Conservation (phyloP, 495 filamentous ascomycete species). For the Letharia lupina region DNA sequence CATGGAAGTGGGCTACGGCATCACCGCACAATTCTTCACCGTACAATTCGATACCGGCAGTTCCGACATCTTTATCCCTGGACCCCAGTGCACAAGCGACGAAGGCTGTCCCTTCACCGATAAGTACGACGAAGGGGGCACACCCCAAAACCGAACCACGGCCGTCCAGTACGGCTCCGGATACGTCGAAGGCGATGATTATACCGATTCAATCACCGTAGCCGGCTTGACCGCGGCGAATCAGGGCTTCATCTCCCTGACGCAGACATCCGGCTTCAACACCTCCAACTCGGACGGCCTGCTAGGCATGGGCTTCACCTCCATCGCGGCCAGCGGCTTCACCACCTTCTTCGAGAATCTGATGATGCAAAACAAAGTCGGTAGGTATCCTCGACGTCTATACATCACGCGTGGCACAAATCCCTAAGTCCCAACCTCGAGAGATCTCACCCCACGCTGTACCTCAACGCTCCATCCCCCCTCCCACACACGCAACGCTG, state of each 20-base stretch:
- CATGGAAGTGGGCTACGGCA: background rate
- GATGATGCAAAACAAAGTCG: background rate
- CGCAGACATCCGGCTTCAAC: background rate
- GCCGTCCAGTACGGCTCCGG: background rate
- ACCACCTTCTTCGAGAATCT: background rate
- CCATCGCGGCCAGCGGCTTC: background rate
- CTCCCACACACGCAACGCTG: background rate
- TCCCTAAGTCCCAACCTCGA: too few species aligned
- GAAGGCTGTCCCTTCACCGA: background rate
- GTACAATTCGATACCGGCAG: constrained; percentile 2
- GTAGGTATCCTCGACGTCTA: background rate
- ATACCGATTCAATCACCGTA: background rate
- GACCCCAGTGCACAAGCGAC: background rate
- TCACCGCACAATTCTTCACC: background rate
- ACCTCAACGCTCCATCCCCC: background rate
- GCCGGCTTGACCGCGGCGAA: background rate
- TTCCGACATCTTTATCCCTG: background rate
- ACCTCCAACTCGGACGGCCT: background rate
- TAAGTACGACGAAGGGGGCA: background rate
- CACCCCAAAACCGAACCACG: background rate
- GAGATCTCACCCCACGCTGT: too few species aligned
- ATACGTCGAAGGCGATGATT: background rate
- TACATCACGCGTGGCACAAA: background rate
- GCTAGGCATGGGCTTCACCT: background rate
- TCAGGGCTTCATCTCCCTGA: background rate